Evolutionary conservation across 345 rosid genomes (phyloP), one percentile per base, ranked within the genome.

Genomic region (Streptanthus diversifolius): DNA sequence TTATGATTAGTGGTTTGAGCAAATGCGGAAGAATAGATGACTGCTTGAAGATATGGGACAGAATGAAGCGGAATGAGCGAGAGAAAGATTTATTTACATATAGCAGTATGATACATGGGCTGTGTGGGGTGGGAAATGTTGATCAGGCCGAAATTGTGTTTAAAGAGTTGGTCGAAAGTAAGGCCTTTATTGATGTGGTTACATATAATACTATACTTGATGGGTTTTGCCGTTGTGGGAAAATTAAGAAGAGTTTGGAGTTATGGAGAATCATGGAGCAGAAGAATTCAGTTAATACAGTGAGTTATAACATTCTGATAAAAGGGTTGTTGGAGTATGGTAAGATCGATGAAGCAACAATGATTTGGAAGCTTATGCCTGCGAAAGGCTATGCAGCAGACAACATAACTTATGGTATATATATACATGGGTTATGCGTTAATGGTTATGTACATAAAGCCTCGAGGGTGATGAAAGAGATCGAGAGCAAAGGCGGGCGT

Each of bases 1-100:
- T 88, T 39, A 89, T 93, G 97, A 89, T 91, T 55, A 85, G 71
- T 77, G 96, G 96, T 49, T 80, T 91, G 76, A 88, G 88, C 66
- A 90, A 87, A 65, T 86, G 93, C 44, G 87, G 90, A 33, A 86
- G 75, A 74, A 71, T 85, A 37, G 86, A 87, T 60, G 91, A 88
- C 80, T 72, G 92, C 53, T 75, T 90, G 77, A 82, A 82, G 68
- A 77, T 90, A 25, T 95, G 93, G 95, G 84, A 87, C 62, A 87
- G 95, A 76, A 87, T 90, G 99, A 80, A 82, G 49, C 72, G 60
- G 57, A 95, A 88, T 62, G 87, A 85, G 57, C 77, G 89, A 18
- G 77, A 75, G 60, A 90, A 77, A 81, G 98, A 90, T 80, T 36
- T 78, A 60, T 86, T 77, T 82, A 88, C 95, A 5, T 88, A 78